Evolutionary conservation across 306 rosid species (phyloP).

Genomic region (Myrica gale): DNA sequence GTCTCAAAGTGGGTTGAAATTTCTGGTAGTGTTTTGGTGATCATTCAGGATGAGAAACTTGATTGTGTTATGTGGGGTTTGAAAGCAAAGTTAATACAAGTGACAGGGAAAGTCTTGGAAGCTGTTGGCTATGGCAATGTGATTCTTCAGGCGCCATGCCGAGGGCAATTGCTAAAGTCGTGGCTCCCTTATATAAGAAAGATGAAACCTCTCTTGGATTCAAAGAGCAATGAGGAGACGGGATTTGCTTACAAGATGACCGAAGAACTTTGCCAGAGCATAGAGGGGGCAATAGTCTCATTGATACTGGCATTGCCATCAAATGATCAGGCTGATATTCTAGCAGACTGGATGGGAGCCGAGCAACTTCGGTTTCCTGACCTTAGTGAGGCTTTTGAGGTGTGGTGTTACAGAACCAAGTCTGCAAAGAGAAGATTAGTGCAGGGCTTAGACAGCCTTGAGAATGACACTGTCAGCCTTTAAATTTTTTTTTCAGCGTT

Average conservation of each 20-base stretch:
- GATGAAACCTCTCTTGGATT: constrained; percentile 76
- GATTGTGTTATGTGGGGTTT: constrained; percentile 74
- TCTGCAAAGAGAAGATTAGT: constrained; percentile 82
- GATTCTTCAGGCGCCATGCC: constrained; percentile 65
- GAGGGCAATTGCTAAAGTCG: constrained; percentile 55
- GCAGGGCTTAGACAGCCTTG: constrained; percentile 52
- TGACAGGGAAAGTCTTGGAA: constrained; percentile 82
- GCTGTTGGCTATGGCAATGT: constrained; percentile 90
- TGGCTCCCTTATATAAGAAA: constrained; percentile 90
- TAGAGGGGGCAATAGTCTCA: constrained; percentile 78
- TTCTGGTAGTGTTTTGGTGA: constrained; percentile 49
- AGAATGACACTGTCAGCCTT: constrained; percentile 37
- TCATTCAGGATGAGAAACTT: constrained; percentile 68
- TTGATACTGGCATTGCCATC: constrained; percentile 80
- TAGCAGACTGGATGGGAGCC: constrained; percentile 74
- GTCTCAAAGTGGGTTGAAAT: constrained; percentile 68
- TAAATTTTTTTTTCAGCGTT: constrained; percentile 18
- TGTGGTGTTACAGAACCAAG: constrained; percentile 91
- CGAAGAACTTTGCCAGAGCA: constrained; percentile 73
- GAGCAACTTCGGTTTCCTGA: constrained; percentile 70
- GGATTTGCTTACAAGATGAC: constrained; percentile 64
- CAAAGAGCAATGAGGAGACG: constrained; percentile 46
- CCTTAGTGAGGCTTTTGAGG: constrained; percentile 85
- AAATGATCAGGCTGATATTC: constrained; percentile 86
- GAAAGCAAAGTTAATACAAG: constrained; percentile 73